phyloP scores from a whole-genome alignment of 2,329 filamentous ascomycete genomes.

The Microdochium bolleyi region DNA sequence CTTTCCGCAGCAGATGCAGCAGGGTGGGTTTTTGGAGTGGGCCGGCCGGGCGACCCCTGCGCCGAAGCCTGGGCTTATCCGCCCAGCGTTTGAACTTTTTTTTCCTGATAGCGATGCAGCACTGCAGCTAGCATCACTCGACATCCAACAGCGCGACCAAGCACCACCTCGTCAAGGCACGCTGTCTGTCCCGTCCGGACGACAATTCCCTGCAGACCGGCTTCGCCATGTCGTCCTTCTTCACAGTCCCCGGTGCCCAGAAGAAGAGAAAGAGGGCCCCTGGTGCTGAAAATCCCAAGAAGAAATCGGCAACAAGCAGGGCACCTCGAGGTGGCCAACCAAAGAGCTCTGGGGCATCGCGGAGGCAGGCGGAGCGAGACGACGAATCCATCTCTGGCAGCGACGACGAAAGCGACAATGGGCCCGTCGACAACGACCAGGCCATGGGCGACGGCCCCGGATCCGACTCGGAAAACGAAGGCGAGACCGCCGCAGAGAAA shows the following conservation, averaged over 20 bases:
- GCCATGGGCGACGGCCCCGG: constrained; percentile 26
- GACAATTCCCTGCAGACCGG: constrained; percentile 5
- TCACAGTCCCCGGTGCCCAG: constrained; percentile 78
- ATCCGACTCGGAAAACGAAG: constrained; percentile 63
- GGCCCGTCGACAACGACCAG: constrained; percentile 36
- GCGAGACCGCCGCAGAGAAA: constrained; percentile 84
- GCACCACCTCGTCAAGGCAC: constrained; percentile 6
- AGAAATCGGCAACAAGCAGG: constrained; percentile 38
- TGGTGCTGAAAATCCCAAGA: constrained; percentile 49
- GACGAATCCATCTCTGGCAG: constrained; percentile 85
- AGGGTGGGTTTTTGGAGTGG: not conserved
- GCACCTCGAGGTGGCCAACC: constrained; percentile 27
- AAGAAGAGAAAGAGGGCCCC: constrained; percentile 78
- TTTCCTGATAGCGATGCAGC: constrained; percentile 7
- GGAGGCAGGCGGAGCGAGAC: constrained; percentile 32
- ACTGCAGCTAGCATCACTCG: not conserved
- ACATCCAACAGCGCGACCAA: constrained; percentile 1
- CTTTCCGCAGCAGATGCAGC: not conserved
- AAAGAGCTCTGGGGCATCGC: constrained; percentile 11
- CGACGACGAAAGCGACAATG: constrained; percentile 62
- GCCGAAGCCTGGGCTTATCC: constrained; percentile 10
- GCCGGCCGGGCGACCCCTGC: not conserved
- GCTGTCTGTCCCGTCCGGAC: constrained; percentile 10
- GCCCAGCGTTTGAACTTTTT: constrained; percentile 11
- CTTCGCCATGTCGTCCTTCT: constrained; percentile 85